These are phyloP conservation scores for Diaporthe vexans DNA, from an alignment of 2,329 filamentous ascomycete genomes.

Conservation along the genomic window DNA sequence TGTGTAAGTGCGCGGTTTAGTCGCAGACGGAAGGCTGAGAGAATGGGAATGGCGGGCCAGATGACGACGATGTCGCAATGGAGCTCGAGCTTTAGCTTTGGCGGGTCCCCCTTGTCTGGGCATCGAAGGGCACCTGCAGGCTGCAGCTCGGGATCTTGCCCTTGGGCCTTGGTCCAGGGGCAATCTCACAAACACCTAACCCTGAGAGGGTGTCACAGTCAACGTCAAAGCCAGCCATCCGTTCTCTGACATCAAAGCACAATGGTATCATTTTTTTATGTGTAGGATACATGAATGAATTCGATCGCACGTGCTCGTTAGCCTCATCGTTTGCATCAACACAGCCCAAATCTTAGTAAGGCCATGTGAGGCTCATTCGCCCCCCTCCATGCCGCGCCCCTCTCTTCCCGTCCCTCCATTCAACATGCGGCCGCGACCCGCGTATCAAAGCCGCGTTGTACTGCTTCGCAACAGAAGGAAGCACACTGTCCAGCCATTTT, in stretches of 20 bases:
- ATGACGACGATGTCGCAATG: slow-evolving; percentile 33
- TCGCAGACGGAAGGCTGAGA: not conserved
- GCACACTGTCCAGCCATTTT: not conserved
- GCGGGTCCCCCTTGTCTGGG: slow-evolving; percentile 8
- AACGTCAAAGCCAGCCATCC: too few species aligned
- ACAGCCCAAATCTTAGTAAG: too few species aligned
- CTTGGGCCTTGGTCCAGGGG: not conserved
- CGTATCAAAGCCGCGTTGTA: not conserved
- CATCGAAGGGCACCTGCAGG: slow-evolving; percentile 2
- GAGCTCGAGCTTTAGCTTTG: slow-evolving; percentile 17
- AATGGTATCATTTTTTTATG: too few species aligned
- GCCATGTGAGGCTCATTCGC: not conserved
- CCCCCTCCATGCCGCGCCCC: not conserved
- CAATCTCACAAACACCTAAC: not conserved
- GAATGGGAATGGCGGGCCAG: slow-evolving; percentile 23
- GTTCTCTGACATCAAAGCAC: too few species aligned
- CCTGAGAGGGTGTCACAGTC: not conserved
- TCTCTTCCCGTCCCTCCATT: not conserved
- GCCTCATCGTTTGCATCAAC: not conserved
- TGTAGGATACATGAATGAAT: too few species aligned
- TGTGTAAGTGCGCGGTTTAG: slow-evolving; percentile 7
- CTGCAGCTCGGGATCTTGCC: not conserved
- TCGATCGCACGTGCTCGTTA: too few species aligned
- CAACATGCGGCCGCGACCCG: not conserved
- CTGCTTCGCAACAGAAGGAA: not conserved